Evolutionary conservation across 106 monocot species (phyloP), one percentile per base, ranked within the genome.

Genomic region (Iris macrosiphon): DNA sequence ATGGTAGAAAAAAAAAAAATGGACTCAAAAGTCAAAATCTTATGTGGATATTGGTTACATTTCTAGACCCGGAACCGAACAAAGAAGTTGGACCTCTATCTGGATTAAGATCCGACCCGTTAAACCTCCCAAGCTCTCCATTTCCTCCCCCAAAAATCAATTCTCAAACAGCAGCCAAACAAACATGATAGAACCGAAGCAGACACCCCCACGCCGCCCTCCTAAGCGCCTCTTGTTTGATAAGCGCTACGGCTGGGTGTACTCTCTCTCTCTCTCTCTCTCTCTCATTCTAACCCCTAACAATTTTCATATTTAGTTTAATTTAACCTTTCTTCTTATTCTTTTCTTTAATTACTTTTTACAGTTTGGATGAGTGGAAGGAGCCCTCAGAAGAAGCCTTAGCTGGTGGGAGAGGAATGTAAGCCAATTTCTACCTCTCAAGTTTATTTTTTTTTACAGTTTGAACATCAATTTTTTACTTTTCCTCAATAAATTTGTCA

Each of bases 371-470:
- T 57, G 81, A 87, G 46, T 87, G 87, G 81, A 87, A 67, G 64
- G 71, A 81, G 23, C 87, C 87, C 13, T 73, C 74, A 12, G 81
- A 70, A 58, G 81, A 87, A 50, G 81, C 81, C 12, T 55, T 87
- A 42, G 87, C 87, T 37, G 81, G 78, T 25, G 87, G 87, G 35
- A 78, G 87, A 64, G 87, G 87, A 69, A 78, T 78, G 87, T 87
- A 30, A 52, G 81, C 47, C 15, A 31, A 10, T 31, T 29, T 31
- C 42, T 17, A 14, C 3, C 45, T 43, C 14, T 32, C 11, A 4
- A 6, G n/a, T 32, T 40, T 2, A 6, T 0, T 52, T 35, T 59
- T 2, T 41, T 13, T 18, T 38, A 51, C 33, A 26, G 30, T 45
- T 31, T 49, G 4, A 28, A 6, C 35, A 11, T 35, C 13, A 3